phyloP scores from a whole-genome alignment of 2,329 filamentous ascomycete genomes.

The Penicillium griseofulvum region DNA sequence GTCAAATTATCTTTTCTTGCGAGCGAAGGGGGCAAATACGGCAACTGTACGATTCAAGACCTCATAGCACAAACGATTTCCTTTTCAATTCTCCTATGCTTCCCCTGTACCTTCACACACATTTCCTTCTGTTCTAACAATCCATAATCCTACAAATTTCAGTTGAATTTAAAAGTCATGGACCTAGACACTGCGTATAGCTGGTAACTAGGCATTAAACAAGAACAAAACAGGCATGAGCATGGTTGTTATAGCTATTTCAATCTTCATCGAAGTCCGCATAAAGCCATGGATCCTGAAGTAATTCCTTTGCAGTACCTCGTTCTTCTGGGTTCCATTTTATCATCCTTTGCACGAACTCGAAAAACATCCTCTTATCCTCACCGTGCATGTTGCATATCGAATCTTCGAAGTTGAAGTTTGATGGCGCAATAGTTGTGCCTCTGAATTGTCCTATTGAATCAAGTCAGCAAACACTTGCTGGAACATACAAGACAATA shows the following conservation, averaged over 20 bases:
- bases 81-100: slow-evolving; percentile 10
- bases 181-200: too few species aligned
- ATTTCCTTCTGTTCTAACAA: slow-evolving; percentile 8
- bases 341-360: slow-evolving; percentile 30
- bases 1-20: slow-evolving; percentile 7
- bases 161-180: neutral
- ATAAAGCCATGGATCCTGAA: slow-evolving; percentile 34
- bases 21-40: slow-evolving; percentile 10
- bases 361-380: slow-evolving; percentile 30
- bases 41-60: slow-evolving; percentile 23
- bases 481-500: neutral
- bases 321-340: slow-evolving; percentile 30
- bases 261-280: neutral
- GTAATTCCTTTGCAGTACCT: slow-evolving; percentile 30
- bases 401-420: slow-evolving; percentile 12
- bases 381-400: slow-evolving; percentile 22
- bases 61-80: slow-evolving; percentile 22
- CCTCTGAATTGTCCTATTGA: slow-evolving; percentile 5
- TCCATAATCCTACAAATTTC: slow-evolving; percentile 20
- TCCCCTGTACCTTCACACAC: slow-evolving; percentile 23
- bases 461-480: neutral
- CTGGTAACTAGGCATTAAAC: too few species aligned
- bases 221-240: too few species aligned
- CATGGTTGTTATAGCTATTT: too few species aligned
- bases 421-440: neutral